Evolutionary conservation across 768 basidiomycete genomes (phyloP), one percentile per base, ranked within the genome.

Genomic region (Lentinula sp.): DNA sequence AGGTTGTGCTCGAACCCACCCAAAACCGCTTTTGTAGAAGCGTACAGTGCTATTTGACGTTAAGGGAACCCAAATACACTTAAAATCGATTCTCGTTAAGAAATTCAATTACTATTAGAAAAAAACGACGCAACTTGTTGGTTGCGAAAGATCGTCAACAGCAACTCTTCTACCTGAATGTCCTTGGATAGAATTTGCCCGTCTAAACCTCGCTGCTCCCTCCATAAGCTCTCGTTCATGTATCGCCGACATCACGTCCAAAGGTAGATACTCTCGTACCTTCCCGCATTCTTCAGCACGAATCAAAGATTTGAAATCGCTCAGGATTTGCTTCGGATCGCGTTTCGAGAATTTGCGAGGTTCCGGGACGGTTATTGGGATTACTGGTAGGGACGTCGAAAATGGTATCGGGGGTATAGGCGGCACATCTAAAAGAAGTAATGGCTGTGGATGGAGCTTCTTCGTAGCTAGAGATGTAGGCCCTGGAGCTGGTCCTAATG

Each of bases 1-100:
- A 80, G 56, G 46, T 73, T 69, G 59, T 77, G 75, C 59, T 76
- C 72, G 39, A 69, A 66, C 12, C 75, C 74, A 23, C 71, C 76
- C 13, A 78, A 63, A 6, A 75, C 64, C 32, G 73, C 68, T 9
- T 64, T 66, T 2, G 66, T 71, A 2, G 75, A 74, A 0, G 77
- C 73, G 48, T 76, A 75, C 20, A 73, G 66, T 1, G 71, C 70
- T 6, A 73, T 71, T 51, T 75, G 67, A 1, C 74, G 71, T 5
- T 78, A 62, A 0, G 74, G 67, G 56, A 72, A 69, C 4, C 76
- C 76, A 37, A 78, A 74, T 12, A 77, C 74, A 20, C 66, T 72
- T 76, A 53, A 1, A 23, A 60, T 23, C 61, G 12, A 7, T 15
- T 8, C 9, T 41, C 23, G 16, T 35, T 37, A 48, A 48, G 33